Evolutionary conservation across 345 rosid genomes (phyloP), one percentile per base, ranked within the genome.

Genomic region (Pistacia integerrima): DNA sequence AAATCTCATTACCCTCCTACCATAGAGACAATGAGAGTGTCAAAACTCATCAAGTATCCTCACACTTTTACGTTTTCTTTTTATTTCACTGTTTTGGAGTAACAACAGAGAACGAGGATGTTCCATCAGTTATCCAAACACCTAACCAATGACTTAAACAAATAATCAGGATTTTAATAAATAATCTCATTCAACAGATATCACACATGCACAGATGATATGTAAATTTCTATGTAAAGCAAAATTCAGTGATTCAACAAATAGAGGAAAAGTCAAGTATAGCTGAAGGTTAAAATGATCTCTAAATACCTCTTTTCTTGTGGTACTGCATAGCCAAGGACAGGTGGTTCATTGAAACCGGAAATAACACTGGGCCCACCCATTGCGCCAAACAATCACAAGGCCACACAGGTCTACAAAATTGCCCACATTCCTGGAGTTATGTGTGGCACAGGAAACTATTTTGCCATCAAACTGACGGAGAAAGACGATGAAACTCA

Each of bases 321-420:
- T 71, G 41, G 16, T 20, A 18, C 51, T 73, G 75, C 92, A 92
- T 30, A 94, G 72, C 87, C 90, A 5, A 63, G 88, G 69, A 91
- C 97, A 11, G 93, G 95, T 14, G 98, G 89, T 59, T 90, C 95
- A 1, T 90, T 94, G 97, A 94, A 94, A 77, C 98, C 97, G 4
- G 97, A 82, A 44, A 87, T 97, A 85, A 94, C 97, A 67, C 56
- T 90, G 54, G 97, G 97, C 14, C 98, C 98, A 49, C 97, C 97
- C 10, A 77, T 93, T 64, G 97, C 95, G 38, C 92, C 88, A 76
- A 93, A 90, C 80, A 94, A 91, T 82, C 93, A 80, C 84, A 87
- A 76, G 82, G 97, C 85, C 56, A 93, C 90, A 74, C 91, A 95
- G 98, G 44, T 93, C 70, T 94, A 94, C 89, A 86, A 91, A 64